Percentiles rank a stretch among this genome's conserved stretches.
Evolutionary conservation across 2,329 filamentous ascomycete genomes (phyloP).

Genomic region (Neurospora sp.): DNA sequence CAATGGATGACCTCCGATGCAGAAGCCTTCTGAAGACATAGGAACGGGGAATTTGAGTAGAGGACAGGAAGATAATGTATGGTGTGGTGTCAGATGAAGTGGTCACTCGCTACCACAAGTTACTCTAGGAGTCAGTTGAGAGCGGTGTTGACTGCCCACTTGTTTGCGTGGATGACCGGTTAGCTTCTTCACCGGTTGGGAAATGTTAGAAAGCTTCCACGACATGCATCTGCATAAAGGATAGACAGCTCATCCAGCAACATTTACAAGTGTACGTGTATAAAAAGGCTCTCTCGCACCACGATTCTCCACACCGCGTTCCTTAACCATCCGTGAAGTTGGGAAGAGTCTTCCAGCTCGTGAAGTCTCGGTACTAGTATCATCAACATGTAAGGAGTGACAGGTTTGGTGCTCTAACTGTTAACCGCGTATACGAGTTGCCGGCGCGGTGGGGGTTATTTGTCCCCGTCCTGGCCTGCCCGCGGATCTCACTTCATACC

Average conservation of each 20-base stretch:
- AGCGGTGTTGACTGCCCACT: background rate
- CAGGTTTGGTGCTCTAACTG: no score
- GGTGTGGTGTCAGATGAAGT: background rate
- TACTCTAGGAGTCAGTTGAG: background rate
- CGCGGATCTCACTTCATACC: no score
- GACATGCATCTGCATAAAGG: background rate
- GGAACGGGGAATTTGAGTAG: background rate
- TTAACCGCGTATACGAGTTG: no score
- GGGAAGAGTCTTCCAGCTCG: no score
- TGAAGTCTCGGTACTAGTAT: no score
- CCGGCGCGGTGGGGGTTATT: no score
- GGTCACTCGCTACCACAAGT: background rate
- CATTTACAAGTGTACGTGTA: no score
- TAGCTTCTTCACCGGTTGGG: background rate
- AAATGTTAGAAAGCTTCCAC: background rate
- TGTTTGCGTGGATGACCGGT: background rate
- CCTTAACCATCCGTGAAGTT: no score
- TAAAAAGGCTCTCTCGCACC: no score
- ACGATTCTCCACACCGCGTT: background rate
- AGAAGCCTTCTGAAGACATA: background rate
- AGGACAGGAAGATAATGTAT: background rate
- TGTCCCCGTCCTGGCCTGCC: no score
- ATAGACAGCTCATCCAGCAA: background rate
- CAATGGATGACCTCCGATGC: background rate
- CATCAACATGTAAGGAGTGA: no score